Conservation (phyloP, 768 basidiomycete genomes). For the Lactarius psammicola region DNA sequence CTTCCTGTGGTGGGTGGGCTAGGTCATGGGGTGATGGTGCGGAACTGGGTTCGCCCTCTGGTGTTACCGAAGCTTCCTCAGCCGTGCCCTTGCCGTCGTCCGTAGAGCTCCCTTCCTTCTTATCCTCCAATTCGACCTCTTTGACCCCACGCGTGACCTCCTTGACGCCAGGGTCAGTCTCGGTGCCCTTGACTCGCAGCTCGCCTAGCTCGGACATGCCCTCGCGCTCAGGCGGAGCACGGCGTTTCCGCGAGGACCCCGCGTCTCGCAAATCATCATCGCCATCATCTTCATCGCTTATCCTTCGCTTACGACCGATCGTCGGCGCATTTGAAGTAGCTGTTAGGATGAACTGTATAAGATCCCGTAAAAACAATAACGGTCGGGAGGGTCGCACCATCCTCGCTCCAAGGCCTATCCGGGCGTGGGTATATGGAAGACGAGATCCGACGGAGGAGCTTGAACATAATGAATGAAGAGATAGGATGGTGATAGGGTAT, state of each 20-base stretch:
- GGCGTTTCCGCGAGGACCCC: constrained; percentile 29
- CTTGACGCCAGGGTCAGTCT: constrained; percentile 53
- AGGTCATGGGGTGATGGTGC: constrained; percentile 10
- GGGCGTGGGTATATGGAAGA: constrained; percentile 65
- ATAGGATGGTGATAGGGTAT: constrained; percentile 3
- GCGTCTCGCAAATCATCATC: constrained; percentile 34
- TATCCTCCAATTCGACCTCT: constrained; percentile 60
- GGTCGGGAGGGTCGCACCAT: constrained; percentile 43
- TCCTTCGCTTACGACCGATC: constrained; percentile 62
- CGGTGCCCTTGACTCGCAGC: constrained; percentile 36
- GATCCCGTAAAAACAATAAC: constrained; percentile 18
- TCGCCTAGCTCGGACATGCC: constrained; percentile 31
- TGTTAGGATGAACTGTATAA: constrained; percentile 33
- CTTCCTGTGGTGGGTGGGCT: neutral
- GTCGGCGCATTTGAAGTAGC: constrained; percentile 75
- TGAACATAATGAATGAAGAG: constrained; percentile 50
- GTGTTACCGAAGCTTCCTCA: neutral
- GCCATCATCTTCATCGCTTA: constrained; percentile 43
- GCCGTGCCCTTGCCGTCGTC: constrained; percentile 10
- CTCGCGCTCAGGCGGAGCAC: constrained; percentile 25
- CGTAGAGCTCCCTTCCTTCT: constrained; percentile 13
- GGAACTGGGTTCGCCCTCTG: constrained; percentile 8
- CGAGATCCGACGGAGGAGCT: constrained; percentile 68
- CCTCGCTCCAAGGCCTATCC: constrained; percentile 75
- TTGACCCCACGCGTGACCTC: constrained; percentile 71